phyloP scores from a whole-genome alignment of 2,329 filamentous ascomycete genomes.

The Colletotrichum acutatum region DNA sequence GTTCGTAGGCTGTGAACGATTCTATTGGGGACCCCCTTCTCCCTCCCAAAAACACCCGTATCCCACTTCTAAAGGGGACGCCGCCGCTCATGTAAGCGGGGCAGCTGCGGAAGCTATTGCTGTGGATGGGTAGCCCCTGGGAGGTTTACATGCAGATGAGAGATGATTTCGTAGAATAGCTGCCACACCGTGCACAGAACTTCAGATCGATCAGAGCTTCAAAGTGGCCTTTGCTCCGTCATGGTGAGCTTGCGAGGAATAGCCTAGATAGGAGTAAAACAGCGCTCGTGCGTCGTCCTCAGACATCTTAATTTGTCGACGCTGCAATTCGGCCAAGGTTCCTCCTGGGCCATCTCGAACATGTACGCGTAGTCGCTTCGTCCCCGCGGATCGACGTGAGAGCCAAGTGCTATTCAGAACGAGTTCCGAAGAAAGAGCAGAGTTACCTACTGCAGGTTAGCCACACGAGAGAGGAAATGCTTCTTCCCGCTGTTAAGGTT shows the following conservation, averaged over 20 bases:
- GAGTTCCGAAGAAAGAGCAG: background rate
- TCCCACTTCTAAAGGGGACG: background rate
- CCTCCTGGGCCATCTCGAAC: constrained; percentile 29
- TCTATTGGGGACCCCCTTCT: background rate
- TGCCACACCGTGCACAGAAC: background rate
- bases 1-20: background rate
- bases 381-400: constrained; percentile 12
- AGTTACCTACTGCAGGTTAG: constrained; percentile 2
- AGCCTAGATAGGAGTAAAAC: background rate
- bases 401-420: background rate
- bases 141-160: constrained; percentile 9
- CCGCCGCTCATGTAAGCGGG: constrained; percentile 4
- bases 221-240: background rate
- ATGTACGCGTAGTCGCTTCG: constrained; percentile 31
- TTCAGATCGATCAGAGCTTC: background rate
- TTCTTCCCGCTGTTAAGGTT: background rate
- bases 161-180: background rate
- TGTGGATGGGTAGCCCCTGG: background rate
- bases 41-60: background rate
- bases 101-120: background rate
- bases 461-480: background rate
- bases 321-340: background rate
- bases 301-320: constrained; percentile 10
- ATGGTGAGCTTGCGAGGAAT: background rate
- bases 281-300: constrained; percentile 10